Conservation (phyloP, 2,329 filamentous ascomycete genomes). For the Escovopsis sp. region DNA sequence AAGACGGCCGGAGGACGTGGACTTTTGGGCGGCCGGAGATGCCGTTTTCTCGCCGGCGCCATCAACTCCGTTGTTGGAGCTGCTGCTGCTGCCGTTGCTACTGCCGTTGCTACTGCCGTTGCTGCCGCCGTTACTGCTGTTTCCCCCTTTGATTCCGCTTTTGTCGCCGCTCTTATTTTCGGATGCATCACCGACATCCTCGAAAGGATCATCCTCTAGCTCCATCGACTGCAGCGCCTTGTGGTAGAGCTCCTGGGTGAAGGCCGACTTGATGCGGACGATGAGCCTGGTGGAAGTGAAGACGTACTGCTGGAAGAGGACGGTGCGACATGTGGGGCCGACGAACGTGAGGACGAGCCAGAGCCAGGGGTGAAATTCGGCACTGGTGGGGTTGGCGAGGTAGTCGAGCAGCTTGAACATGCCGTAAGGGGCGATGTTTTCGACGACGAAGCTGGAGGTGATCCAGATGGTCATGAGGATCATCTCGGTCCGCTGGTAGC, state of each 20-base stretch:
- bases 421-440: constrained; percentile 36
- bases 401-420: constrained; percentile 39
- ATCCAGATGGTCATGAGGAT: constrained; percentile 29
- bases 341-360: constrained; percentile 39
- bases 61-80: too few relatives aligned
- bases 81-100: too few relatives aligned
- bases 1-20: constrained; percentile 32
- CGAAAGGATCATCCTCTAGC: constrained; percentile 37
- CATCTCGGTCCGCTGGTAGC: constrained; percentile 28
- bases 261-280: constrained; percentile 38
- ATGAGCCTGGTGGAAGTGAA: constrained; percentile 41
- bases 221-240: constrained; percentile 40
- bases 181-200: constrained; percentile 11
- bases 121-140: too few relatives aligned
- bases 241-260: constrained; percentile 43
- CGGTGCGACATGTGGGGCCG: constrained; percentile 31
- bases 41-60: constrained; percentile 11
- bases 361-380: constrained; percentile 32
- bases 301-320: constrained; percentile 40
- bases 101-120: too few relatives aligned
- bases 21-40: constrained; percentile 15
- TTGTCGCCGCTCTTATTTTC: too few relatives aligned
- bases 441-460: constrained; percentile 22
- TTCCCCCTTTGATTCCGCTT: too few relatives aligned
- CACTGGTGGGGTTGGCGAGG: constrained; percentile 28